Evolutionary conservation across 1,284 basidiomycete species (phyloP).

Genomic region (Schizopora paradoxa): DNA sequence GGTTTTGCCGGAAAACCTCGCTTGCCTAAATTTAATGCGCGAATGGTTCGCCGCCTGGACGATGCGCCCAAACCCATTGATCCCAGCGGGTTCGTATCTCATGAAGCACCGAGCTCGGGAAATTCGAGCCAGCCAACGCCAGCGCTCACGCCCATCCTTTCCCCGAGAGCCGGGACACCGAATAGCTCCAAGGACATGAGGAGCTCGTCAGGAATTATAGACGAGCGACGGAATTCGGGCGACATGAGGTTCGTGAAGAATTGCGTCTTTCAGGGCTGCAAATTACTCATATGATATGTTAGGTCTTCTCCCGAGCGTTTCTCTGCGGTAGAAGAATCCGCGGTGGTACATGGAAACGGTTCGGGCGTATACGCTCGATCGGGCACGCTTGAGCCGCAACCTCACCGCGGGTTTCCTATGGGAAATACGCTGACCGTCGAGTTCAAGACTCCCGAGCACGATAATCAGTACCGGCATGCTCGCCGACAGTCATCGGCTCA

Average conservation of each 20-base stretch:
- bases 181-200: not conserved
- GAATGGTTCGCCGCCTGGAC: slow-evolving; percentile 85
- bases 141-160: slow-evolving; percentile 1
- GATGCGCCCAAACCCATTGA: slow-evolving; percentile 77
- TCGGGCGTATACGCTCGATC: too few species aligned
- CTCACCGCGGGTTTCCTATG: slow-evolving; percentile 21
- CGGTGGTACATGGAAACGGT: too few species aligned
- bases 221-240: not conserved
- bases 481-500: slow-evolving; percentile 5
- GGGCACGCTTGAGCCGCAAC: too few species aligned
- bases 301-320: not conserved
- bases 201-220: not conserved
- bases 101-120: slow-evolving; percentile 35
- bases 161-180: not conserved
- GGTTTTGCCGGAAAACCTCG: slow-evolving; percentile 12
- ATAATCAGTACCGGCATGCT: not conserved
- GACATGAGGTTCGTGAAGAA: not conserved
- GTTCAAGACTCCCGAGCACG: slow-evolving; percentile 31
- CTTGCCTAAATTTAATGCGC: slow-evolving; percentile 45
- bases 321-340: not conserved
- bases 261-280: not conserved
- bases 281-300: not conserved
- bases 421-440: slow-evolving; percentile 52
- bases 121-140: not conserved
- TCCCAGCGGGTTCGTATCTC: slow-evolving; percentile 74